Base-by-base conservation (phyloP, 2,329 filamentous ascomycete species). In the Fusarium verticillioides region DNA sequence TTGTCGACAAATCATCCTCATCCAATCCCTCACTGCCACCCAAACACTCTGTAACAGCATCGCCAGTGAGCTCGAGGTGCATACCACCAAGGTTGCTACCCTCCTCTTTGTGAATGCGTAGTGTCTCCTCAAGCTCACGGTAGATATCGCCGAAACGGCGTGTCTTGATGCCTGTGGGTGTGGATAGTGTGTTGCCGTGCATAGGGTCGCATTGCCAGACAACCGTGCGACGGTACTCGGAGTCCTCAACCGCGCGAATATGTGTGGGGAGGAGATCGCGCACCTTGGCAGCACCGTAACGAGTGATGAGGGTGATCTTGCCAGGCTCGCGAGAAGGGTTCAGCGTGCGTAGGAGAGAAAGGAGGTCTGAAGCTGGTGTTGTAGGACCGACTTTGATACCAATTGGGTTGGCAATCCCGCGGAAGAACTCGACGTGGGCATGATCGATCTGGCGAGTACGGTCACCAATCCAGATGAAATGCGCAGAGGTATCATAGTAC, bases 201-300 rank as follows among this genome's bases (percentile, higher is more conserved):
- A 99, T 99, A 28, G 96, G 96, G 83, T 99, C 96, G 84, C 96
- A 98, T 84, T 98, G 96, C 96, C 96, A 98, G 77, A 98, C 94
- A 8, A 97, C 94, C 28, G 83, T 84, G 57, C 86, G 82, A 52
- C 82, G 82, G 82, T 90, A 91, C 82, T 91, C 94, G 64, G 93
- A 95, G 77, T 87, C 87, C 81, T 96, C 93, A 32, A 99, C 96
- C 42, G 94, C 94, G 75, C 93, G 90, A 80, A 99, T 98, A 83
- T 98, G 96, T 13, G 85, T 87, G 0, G 95, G 94, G 2, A 99
- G 89, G 71, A 97, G 89, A 9, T 88, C 83, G 56, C 90, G 86
- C 46, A 99, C 94, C 75, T 93, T 93, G 46, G 85, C 85, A 21
- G 94, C 93, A 68, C 96, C 96, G 84, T 98, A 98, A 43, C 96